A percentile compares a stretch with the other conserved stretches of the same genome.
phyloP scores from a whole-genome alignment of 805 yeast genomes.

The Yarrowia osloensis region DNA sequence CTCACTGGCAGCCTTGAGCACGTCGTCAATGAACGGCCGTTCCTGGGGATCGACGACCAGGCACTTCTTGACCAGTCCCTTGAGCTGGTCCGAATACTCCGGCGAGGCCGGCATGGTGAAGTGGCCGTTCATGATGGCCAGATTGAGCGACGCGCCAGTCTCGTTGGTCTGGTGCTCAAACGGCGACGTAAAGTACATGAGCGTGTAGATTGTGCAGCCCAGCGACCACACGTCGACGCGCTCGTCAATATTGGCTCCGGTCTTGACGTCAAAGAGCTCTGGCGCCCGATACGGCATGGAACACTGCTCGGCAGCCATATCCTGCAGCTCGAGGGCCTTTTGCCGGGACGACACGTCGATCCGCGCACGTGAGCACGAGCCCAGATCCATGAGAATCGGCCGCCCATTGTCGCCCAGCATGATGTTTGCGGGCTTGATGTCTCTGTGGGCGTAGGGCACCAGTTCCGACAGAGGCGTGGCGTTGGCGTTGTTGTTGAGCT shows the following conservation, averaged over 20 bases:
- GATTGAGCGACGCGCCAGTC: conserved; percentile 75
- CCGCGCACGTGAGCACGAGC: conserved; percentile 72
- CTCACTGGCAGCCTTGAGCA: conserved; percentile 21
- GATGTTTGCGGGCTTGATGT: conserved; percentile 85
- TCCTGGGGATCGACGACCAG: conserved; percentile 59
- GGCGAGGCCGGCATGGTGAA: conserved; percentile 58
- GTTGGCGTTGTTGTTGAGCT: conserved; percentile 43
- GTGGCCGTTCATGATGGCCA: conserved; percentile 72
- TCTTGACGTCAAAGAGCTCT: conserved; percentile 75
- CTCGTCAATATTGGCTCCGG: conserved; percentile 67
- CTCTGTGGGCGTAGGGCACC: conserved; percentile 79
- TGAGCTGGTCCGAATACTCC: conserved; percentile 56
- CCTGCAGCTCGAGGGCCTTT: conserved; percentile 75
- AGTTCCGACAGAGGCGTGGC: conserved; percentile 57
- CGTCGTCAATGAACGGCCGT: conserved; percentile 62
- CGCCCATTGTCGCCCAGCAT: conserved; percentile 73
- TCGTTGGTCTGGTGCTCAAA: conserved; percentile 81
- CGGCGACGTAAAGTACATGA: conserved; percentile 80
- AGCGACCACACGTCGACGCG: conserved; percentile 88
- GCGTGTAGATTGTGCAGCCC: conserved; percentile 79
- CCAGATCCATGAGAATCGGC: conserved; percentile 82
- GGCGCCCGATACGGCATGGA: conserved; percentile 90
- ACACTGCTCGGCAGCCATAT: conserved; percentile 80
- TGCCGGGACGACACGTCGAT: conserved; percentile 57
- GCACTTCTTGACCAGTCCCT: conserved; percentile 60